A percentile compares a stretch with the other conserved stretches of the same genome.
phyloP scores from a whole-genome alignment of 2,329 filamentous ascomycete species.

The Emericellopsis cladophorae region DNA sequence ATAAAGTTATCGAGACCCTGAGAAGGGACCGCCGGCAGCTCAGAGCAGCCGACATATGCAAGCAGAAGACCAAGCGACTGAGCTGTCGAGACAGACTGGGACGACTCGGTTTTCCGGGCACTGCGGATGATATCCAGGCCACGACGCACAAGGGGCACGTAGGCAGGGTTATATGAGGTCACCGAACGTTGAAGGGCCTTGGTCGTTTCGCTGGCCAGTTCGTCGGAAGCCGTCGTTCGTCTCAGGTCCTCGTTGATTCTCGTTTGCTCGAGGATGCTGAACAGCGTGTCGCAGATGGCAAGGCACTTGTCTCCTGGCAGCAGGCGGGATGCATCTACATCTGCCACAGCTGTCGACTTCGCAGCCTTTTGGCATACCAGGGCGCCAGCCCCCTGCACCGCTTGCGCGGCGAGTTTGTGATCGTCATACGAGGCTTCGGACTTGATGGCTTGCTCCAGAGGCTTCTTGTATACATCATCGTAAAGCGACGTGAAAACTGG shows the following conservation, averaged over 20 bases:
- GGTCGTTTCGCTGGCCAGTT: conserved; percentile 27
- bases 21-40: conserved; percentile 13
- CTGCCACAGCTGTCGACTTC: not conserved
- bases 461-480: conserved; percentile 26
- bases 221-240: conserved; percentile 14
- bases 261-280: conserved; percentile 13
- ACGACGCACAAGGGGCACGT: conserved; percentile 17
- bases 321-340: conserved; percentile 11
- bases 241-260: conserved; percentile 5
- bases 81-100: conserved; percentile 13
- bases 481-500: conserved; percentile 26
- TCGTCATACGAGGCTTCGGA: conserved; percentile 20
- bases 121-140: conserved; percentile 12
- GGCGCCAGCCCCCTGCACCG: conserved; percentile 31
- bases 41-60: conserved; percentile 35
- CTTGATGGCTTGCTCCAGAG: conserved; percentile 17
- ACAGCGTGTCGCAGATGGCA: conserved; percentile 23
- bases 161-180: conserved; percentile 20
- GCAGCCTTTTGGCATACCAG: conserved; percentile 25
- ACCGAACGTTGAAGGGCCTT: conserved; percentile 25
- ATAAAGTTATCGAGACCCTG: conserved; percentile 26
- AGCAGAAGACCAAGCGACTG: conserved; percentile 27
- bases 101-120: conserved; percentile 7
- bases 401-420: conserved; percentile 26
- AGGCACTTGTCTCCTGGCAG: conserved; percentile 19